phyloP scores from a whole-genome alignment of 306 rosid genomes.

The Cucumis melo region DNA sequence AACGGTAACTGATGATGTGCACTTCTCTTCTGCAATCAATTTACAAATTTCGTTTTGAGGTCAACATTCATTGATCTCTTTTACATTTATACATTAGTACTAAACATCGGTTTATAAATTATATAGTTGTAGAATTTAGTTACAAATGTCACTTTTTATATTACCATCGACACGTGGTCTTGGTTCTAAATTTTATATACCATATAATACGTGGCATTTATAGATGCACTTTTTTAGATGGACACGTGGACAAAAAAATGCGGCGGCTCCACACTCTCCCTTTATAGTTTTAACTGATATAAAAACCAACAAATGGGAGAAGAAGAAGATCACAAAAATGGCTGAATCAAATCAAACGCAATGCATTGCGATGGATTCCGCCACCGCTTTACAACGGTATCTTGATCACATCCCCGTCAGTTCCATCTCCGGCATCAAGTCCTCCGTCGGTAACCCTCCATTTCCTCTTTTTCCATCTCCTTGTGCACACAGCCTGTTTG shows the following conservation, averaged over 20 bases:
- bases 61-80: no score
- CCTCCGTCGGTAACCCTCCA: constrained; percentile 20
- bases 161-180: no score
- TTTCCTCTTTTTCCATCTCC: background rate
- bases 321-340: background rate
- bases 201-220: background rate
- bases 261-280: background rate
- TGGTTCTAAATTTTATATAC: no score
- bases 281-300: background rate
- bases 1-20: no score
- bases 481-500: background rate
- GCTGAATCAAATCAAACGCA: background rate
- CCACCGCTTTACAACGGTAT: constrained; percentile 36
- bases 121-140: no score
- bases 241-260: background rate
- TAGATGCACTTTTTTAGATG: background rate
- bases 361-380: constrained; percentile 17
- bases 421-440: constrained; percentile 35
- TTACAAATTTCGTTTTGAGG: no score
- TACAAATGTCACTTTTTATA: no score
- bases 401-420: constrained; percentile 37
- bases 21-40: no score
- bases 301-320: background rate
- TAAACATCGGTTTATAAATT: no score
- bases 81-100: no score